Conservation (phyloP, 1,284 basidiomycete genomes). For the Pascua guehoae region DNA sequence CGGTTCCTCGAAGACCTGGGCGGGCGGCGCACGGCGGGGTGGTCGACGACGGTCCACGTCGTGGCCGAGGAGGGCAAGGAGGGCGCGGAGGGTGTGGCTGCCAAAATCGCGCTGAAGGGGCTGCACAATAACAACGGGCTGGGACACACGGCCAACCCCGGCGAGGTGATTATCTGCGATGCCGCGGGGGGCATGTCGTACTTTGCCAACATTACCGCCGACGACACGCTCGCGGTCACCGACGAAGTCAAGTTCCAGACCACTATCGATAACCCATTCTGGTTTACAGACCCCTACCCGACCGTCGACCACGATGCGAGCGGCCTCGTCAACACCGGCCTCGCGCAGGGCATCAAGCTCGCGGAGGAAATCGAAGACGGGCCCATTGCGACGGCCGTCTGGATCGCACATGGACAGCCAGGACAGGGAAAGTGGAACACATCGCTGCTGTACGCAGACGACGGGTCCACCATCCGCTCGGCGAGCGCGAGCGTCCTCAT, state of each 20-base stretch:
- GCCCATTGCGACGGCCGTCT: constrained; percentile 9
- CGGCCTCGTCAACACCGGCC: constrained; percentile 28
- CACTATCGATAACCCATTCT: constrained; percentile 37
- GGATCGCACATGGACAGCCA: constrained; percentile 8
- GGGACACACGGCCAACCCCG: constrained; percentile 19
- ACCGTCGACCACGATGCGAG: constrained; percentile 11
- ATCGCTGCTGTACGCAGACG: constrained; percentile 20
- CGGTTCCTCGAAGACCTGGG: constrained; percentile 28
- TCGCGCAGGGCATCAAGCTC: constrained; percentile 15
- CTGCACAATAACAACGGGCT: constrained; percentile 40
- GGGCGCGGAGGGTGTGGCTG: constrained; percentile 9
- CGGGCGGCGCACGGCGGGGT: constrained; percentile 9
- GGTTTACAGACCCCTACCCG: constrained; percentile 27
- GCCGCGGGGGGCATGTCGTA: constrained; percentile 25
- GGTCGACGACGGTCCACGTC: constrained; percentile 21
- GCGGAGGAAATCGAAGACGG: not conserved
- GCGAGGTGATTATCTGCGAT: constrained; percentile 21
- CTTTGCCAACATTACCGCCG: constrained; percentile 4
- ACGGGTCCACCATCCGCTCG: constrained; percentile 19
- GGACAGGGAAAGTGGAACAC: constrained; percentile 8
- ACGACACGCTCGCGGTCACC: constrained; percentile 6
- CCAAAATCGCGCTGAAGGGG: constrained; percentile 17
- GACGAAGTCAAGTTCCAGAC: constrained; percentile 5
- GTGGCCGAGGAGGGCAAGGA: constrained; percentile 5
- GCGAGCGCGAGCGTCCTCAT: constrained; percentile 21